A percentile compares a stretch with the other conserved stretches of the same genome.
phyloP scores from a whole-genome alignment of 306 rosid genomes.

The Rubus parviflorus region DNA sequence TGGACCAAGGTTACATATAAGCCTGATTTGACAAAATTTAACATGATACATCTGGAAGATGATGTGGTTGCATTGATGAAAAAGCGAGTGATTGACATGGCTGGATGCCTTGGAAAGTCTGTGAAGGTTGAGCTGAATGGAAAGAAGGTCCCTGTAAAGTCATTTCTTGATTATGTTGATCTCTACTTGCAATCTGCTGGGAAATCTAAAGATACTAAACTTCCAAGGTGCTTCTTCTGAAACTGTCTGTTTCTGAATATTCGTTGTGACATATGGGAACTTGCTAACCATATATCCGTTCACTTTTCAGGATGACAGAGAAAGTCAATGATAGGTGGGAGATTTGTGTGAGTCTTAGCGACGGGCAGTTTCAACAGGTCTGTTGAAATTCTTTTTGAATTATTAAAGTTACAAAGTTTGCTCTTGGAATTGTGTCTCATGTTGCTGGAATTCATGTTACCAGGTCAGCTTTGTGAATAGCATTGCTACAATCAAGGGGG shows the following conservation, averaged over 20 bases:
- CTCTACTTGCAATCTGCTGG: slow-evolving; percentile 70
- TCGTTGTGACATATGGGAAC: not conserved
- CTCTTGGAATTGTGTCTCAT: not conserved
- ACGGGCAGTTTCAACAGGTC: slow-evolving; percentile 97
- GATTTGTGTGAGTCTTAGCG: slow-evolving; percentile 77
- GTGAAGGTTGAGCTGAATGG: slow-evolving; percentile 94
- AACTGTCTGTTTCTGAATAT: not conserved
- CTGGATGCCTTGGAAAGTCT: slow-evolving; percentile 88
- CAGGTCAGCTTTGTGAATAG: slow-evolving; percentile 95
- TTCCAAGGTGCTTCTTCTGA: slow-evolving; percentile 56
- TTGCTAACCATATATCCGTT: slow-evolving; percentile 17
- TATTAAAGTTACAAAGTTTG: not conserved
- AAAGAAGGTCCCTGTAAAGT: slow-evolving; percentile 47
- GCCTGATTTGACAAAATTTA: slow-evolving; percentile 80
- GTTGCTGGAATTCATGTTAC: not conserved
- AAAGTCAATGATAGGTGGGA: slow-evolving; percentile 93
- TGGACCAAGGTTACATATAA: slow-evolving; percentile 94
- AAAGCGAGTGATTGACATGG: slow-evolving; percentile 86
- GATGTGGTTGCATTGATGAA: slow-evolving; percentile 94
- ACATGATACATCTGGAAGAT: slow-evolving; percentile 82
- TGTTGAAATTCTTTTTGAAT: slow-evolving; percentile 10
- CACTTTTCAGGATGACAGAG: slow-evolving; percentile 50
- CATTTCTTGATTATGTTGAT: slow-evolving; percentile 78
- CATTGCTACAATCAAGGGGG: slow-evolving; percentile 89
- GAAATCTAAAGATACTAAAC: slow-evolving; percentile 42